Percentiles rank a stretch among this genome's conserved stretches.
These are phyloP conservation scores for Phytophthora crassamura DNA, from an alignment of 352 stramenopile genomes.

Conservation along the genomic window DNA sequence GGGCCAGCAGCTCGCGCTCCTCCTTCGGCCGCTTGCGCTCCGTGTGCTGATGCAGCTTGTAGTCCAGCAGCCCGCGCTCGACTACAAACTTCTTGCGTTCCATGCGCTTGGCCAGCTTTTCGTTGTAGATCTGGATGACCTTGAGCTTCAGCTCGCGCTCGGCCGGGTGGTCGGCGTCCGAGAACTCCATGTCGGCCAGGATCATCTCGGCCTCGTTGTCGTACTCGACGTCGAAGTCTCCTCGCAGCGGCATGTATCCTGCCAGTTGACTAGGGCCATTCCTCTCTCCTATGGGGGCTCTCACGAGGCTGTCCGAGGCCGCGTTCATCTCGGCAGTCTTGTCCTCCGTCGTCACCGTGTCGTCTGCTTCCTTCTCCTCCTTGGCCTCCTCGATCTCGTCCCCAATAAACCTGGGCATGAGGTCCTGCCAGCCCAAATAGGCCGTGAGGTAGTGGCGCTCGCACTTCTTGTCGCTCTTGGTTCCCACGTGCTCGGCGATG, in stretches of 20 bases:
- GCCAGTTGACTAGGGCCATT: constrained; percentile 51
- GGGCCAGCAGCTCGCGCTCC: constrained; percentile 94
- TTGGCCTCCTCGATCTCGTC: constrained; percentile 45
- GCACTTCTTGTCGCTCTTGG: constrained; percentile 90
- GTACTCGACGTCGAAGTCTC: constrained; percentile 98
- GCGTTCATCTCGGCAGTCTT: constrained; percentile 34
- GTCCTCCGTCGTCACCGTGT: constrained; percentile 35
- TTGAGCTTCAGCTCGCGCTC: constrained; percentile 96
- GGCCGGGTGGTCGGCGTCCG: constrained; percentile 89
- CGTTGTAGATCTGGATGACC: constrained; percentile 97
- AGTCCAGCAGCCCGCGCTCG: constrained; percentile 92
- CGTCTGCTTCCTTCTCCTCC: constrained; percentile 16
- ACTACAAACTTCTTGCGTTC: constrained; percentile 93
- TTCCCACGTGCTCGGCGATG: constrained; percentile 87
- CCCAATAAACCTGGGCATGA: constrained; percentile 71
- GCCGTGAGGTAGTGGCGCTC: constrained; percentile 88
- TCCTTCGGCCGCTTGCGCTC: constrained; percentile 93
- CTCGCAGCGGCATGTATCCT: constrained; percentile 97
- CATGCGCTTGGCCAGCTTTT: constrained; percentile 94
- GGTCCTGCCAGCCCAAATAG: constrained; percentile 71
- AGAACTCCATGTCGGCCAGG: constrained; percentile 96
- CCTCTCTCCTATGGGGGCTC: constrained; percentile 26
- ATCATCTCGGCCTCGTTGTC: constrained; percentile 98
- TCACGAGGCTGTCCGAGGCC: constrained; percentile 22
- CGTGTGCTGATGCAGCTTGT: constrained; percentile 93